Conservation (phyloP, 805 yeast genomes). For the Barnettozyma populi region DNA sequence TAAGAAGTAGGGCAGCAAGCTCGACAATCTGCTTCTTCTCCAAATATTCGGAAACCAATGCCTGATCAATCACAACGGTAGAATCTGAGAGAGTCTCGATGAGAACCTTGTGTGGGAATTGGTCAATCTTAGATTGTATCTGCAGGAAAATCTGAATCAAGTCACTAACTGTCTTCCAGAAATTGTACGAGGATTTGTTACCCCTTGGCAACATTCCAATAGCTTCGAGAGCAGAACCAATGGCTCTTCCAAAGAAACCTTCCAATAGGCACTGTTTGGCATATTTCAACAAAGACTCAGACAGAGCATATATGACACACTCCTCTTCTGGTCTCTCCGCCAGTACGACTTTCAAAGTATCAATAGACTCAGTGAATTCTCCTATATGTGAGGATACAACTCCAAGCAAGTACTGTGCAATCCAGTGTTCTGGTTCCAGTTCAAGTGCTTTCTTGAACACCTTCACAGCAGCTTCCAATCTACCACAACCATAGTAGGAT, state of each 20-base stretch:
- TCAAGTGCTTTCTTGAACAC: slow-evolving; percentile 67
- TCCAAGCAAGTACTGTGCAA: slow-evolving; percentile 64
- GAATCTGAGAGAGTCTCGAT: slow-evolving; percentile 20
- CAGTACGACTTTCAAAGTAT: slow-evolving; percentile 39
- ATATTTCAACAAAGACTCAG: slow-evolving; percentile 51
- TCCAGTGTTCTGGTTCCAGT: slow-evolving; percentile 50
- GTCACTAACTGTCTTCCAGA: slow-evolving; percentile 67
- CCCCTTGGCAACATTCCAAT: slow-evolving; percentile 39
- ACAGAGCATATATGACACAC: slow-evolving; percentile 45
- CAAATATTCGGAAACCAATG: slow-evolving; percentile 14
- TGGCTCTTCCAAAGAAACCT: slow-evolving; percentile 67
- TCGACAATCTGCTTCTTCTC: slow-evolving; percentile 26
- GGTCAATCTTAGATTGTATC: slow-evolving; percentile 47
- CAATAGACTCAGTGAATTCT: slow-evolving; percentile 58
- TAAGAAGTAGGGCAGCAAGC: slow-evolving; percentile 35
- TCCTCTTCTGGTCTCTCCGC: slow-evolving; percentile 41
- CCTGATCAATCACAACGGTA: slow-evolving; percentile 28
- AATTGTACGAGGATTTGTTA: slow-evolving; percentile 38
- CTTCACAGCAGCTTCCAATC: slow-evolving; percentile 79
- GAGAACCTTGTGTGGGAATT: slow-evolving; percentile 43
- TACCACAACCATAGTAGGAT: slow-evolving; percentile 79
- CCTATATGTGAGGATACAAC: slow-evolving; percentile 57
- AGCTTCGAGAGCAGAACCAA: slow-evolving; percentile 40
- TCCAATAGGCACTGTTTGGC: slow-evolving; percentile 43
- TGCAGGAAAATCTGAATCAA: slow-evolving; percentile 46